Conservation (phyloP, 805 yeast species). For the Tetrapisispora fleetii region DNA sequence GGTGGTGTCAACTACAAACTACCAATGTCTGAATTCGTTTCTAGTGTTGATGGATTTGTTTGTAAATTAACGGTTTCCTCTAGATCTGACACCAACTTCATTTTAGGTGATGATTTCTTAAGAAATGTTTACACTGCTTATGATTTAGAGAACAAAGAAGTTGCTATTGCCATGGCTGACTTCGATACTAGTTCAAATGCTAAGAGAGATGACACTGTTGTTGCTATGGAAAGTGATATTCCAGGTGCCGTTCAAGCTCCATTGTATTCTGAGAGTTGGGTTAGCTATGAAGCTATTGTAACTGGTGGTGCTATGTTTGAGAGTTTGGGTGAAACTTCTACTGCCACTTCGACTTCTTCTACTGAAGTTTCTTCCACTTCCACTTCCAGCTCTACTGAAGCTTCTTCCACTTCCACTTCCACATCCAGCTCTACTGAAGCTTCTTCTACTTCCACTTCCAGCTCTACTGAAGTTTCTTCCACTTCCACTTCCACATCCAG, state of each 20-base stretch:
- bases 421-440: background rate
- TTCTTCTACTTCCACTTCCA: background rate
- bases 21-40: slow-evolving; percentile 33
- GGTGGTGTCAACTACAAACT: slow-evolving; percentile 47
- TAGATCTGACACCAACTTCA: slow-evolving; percentile 18
- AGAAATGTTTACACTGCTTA: slow-evolving; percentile 54
- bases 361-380: background rate
- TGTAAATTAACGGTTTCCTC: slow-evolving; percentile 38
- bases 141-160: slow-evolving; percentile 46
- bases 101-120: slow-evolving; percentile 50
- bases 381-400: background rate
- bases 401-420: slow-evolving; percentile 1
- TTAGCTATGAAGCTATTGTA: background rate
- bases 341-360: background rate
- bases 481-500: background rate
- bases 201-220: slow-evolving; percentile 2
- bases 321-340: background rate
- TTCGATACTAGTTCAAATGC: background rate
- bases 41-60: slow-evolving; percentile 11
- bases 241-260: slow-evolving; percentile 2
- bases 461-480: slow-evolving; percentile 1
- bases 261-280: background rate
- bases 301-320: slow-evolving; percentile 1
- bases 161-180: slow-evolving; percentile 46
- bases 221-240: background rate